Base-by-base conservation (phyloP, 2,329 filamentous ascomycete species). In the Penicillium rolfsii region DNA sequence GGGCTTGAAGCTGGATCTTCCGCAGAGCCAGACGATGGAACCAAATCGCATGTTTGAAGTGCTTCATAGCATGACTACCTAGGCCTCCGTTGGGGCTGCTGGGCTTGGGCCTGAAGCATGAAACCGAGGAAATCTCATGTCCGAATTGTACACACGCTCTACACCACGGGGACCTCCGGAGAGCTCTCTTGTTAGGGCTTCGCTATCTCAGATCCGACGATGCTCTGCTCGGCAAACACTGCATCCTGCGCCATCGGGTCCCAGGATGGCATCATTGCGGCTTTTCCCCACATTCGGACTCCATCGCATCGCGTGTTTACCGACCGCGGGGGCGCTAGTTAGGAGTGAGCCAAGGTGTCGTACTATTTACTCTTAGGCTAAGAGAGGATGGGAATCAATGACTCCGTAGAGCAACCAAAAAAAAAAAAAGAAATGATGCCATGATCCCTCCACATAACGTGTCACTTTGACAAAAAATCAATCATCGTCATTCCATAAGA, bases 211-310 rank as follows among this genome's bases (percentile, higher is more conserved):
- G 5, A 41, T 48, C 14, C 24, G 24, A 28, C 8, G 43, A 8
- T 16, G 19, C 22, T 48, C 22, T 48, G 24, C 45, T 48, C 45
- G 45, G 45, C 45, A 48, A 48, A 48, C 6, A 46, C 43, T 19
- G 16, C 14, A 38, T 45, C 5, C 45, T 48, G 45, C 45, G 24
- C 14, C 45, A 48, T 48, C 24, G 24, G 5, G 45, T 5, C 24
- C 4, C 11, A 22, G 19, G 49, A 63, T 66, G 60, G 64, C 62
- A 66, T 65, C 62, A 65, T 66, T 30, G 7, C 5, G 14, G 14
- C 12, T 5, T 28, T 48, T 48, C 45, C 45, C 45, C 45, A 48
- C 45, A 28, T 24, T 46, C 22, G 43, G 43, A 12, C 22, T 12
- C 43, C 43, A 16, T 46, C 24, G 22, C 40, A 41, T 22, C 30